Evolutionary conservation across 177 flowering plant genomes (phyloP).

Genomic region (Telopea speciosissima): DNA sequence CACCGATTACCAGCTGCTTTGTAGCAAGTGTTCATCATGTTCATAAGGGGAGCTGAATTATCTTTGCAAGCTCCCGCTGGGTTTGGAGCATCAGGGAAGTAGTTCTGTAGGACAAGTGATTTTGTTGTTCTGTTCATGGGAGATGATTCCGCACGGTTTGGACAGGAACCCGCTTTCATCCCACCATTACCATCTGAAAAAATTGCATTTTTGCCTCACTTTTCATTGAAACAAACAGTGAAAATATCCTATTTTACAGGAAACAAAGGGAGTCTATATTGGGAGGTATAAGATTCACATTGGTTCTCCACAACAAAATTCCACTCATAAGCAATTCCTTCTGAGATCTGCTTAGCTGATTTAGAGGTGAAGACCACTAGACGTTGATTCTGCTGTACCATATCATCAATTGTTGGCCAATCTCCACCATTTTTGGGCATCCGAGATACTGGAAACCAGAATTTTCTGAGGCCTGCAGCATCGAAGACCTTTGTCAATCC

Average conservation of each 20-base stretch:
- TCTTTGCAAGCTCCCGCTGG: slow-evolving; percentile 45
- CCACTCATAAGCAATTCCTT: slow-evolving; percentile 94
- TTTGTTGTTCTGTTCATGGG: slow-evolving; percentile 51
- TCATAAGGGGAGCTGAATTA: slow-evolving; percentile 62
- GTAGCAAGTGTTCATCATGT: slow-evolving; percentile 61
- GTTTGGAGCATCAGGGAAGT: slow-evolving; percentile 47
- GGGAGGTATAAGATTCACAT: slow-evolving; percentile 45
- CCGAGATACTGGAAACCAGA: slow-evolving; percentile 83
- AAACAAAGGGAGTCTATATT: background rate
- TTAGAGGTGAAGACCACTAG: slow-evolving; percentile 88
- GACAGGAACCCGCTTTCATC: slow-evolving; percentile 65
- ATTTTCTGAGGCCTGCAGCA: slow-evolving; percentile 75
- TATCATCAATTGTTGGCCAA: slow-evolving; percentile 88
- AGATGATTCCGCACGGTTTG: slow-evolving; percentile 78
- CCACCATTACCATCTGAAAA: slow-evolving; percentile 88
- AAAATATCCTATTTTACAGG: too few species aligned
- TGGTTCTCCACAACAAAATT: slow-evolving; percentile 80
- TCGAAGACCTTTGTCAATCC: slow-evolving; percentile 78
- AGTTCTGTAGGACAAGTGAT: slow-evolving; percentile 62
- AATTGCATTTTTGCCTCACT: background rate
- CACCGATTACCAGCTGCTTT: slow-evolving; percentile 60
- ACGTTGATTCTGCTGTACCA: slow-evolving; percentile 71
- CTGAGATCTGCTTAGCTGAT: slow-evolving; percentile 67
- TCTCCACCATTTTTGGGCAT: slow-evolving; percentile 86
- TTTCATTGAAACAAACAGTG: too few species aligned